Evolutionary conservation across 768 basidiomycete genomes (phyloP).

Genomic region (Termitomyces eurrhizus): DNA sequence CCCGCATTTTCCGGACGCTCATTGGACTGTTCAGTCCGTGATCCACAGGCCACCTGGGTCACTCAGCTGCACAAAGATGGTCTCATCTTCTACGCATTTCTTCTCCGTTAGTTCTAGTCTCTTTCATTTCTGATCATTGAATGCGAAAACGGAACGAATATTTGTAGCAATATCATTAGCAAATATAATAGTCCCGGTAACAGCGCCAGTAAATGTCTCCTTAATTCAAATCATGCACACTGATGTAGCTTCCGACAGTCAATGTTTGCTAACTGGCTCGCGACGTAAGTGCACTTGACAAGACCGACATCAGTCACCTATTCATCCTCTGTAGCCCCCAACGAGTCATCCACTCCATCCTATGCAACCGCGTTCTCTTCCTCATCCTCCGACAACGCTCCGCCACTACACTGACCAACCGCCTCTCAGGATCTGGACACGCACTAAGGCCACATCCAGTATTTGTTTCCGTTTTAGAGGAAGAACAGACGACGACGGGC

Average conservation of each 20-base stretch:
- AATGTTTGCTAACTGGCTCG: slow-evolving; percentile 38
- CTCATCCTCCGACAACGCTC: slow-evolving; percentile 31
- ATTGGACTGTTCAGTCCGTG: slow-evolving; percentile 23
- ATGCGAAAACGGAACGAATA: not conserved
- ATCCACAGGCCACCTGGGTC: slow-evolving; percentile 32
- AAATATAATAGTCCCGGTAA: slow-evolving; percentile 36
- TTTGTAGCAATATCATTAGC: slow-evolving; percentile 31
- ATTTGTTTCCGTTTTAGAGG: slow-evolving; percentile 20
- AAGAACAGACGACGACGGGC: slow-evolving; percentile 14
- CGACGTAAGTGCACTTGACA: slow-evolving; percentile 25
- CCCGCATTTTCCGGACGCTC: not conserved
- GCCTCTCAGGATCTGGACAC: slow-evolving; percentile 1
- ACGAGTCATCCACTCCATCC: slow-evolving; percentile 39
- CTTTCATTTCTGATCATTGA: not conserved
- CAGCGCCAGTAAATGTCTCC: slow-evolving; percentile 26
- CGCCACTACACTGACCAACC: slow-evolving; percentile 16
- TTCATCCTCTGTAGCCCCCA: slow-evolving; percentile 27
- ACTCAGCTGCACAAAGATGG: slow-evolving; percentile 37
- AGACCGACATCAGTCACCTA: not conserved
- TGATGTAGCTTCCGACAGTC: slow-evolving; percentile 17
- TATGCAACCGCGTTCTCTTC: slow-evolving; percentile 39
- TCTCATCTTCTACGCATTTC: slow-evolving; percentile 36
- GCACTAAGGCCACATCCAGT: slow-evolving; percentile 1
- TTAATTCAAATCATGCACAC: not conserved
- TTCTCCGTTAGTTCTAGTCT: slow-evolving; percentile 27